Conservation (phyloP, 352 stramenopile genomes). For the Phytophthora tubulina region DNA sequence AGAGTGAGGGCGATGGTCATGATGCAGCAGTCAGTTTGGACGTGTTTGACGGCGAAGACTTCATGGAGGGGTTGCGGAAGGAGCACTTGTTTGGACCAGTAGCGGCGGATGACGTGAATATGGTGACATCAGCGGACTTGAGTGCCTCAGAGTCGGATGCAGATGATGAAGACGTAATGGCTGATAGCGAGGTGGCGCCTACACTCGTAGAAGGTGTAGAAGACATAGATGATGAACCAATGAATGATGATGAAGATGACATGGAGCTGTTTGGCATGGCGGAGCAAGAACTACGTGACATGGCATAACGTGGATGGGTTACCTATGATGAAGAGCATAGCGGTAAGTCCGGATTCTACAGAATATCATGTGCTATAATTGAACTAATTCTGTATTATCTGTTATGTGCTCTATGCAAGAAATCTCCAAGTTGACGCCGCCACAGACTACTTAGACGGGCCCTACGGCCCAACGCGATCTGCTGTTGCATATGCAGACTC, state of each 20-base stretch:
- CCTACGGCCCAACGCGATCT: conserved; percentile 18
- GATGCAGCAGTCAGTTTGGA: background rate
- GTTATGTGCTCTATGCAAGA: background rate
- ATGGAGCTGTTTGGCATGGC: too few species aligned
- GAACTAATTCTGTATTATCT: conserved; percentile 9
- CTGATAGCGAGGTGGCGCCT: too few species aligned
- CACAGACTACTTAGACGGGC: conserved; percentile 14
- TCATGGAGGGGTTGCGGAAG: background rate
- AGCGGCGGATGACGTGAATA: background rate
- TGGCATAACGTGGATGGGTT: too few species aligned
- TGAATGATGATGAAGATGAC: too few species aligned
- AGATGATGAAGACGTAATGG: background rate
- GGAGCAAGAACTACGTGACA: too few species aligned
- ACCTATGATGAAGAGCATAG: too few species aligned
- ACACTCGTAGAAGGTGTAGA: too few species aligned
- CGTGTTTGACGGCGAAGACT: background rate
- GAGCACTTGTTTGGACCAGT: background rate
- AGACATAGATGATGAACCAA: too few species aligned
- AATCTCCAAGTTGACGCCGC: conserved; percentile 15
- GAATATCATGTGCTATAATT: too few species aligned
- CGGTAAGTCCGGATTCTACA: too few species aligned
- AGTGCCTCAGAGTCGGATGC: background rate
- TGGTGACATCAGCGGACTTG: background rate
- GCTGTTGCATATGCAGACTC: conserved; percentile 23
- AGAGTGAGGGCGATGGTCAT: background rate